These are phyloP conservation scores for Ophiobolus disseminans DNA, from an alignment of 2,329 filamentous ascomycete species.

Conservation along the genomic window DNA sequence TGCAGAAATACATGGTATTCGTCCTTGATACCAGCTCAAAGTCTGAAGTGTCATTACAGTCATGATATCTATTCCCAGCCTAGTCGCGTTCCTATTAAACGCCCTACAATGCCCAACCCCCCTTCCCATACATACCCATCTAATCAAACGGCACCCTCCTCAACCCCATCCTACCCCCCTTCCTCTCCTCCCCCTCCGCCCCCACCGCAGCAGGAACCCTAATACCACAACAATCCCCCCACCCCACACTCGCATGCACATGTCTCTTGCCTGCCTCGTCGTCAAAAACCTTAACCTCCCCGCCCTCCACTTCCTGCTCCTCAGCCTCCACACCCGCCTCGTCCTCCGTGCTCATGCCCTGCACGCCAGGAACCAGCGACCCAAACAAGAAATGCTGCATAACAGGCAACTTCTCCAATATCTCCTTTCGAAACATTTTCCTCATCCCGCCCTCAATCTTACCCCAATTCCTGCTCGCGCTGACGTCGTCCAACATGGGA, in stretches of 20 bases:
- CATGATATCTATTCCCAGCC: no score
- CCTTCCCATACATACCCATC: background rate
- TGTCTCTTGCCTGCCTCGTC: constrained; percentile 72
- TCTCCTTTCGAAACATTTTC: constrained; percentile 94
- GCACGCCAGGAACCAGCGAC: constrained; percentile 76
- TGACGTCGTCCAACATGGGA: constrained; percentile 98
- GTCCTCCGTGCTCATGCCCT: constrained; percentile 76
- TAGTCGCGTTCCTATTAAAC: background rate
- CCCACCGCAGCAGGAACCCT: constrained; percentile 94
- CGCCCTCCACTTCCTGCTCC: constrained; percentile 52
- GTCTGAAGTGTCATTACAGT: no score
- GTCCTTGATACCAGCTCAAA: no score
- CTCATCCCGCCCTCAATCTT: constrained; percentile 97
- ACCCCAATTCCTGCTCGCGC: constrained; percentile 82
- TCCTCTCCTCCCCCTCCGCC: constrained; percentile 87
- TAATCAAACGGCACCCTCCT: constrained; percentile 84
- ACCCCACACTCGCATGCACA: constrained; percentile 71
- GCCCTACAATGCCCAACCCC: background rate
- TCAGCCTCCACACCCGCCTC: constrained; percentile 56
- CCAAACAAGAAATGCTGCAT: constrained; percentile 99
- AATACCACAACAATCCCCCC: constrained; percentile 98
- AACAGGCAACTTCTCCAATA: constrained; percentile 89
- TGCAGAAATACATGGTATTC: no score
- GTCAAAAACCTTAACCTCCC: constrained; percentile 64
- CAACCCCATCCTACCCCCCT: constrained; percentile 64